Evolutionary conservation across 2,329 filamentous ascomycete genomes (phyloP).

Genomic region (Hymenoscyphus fructigenus): DNA sequence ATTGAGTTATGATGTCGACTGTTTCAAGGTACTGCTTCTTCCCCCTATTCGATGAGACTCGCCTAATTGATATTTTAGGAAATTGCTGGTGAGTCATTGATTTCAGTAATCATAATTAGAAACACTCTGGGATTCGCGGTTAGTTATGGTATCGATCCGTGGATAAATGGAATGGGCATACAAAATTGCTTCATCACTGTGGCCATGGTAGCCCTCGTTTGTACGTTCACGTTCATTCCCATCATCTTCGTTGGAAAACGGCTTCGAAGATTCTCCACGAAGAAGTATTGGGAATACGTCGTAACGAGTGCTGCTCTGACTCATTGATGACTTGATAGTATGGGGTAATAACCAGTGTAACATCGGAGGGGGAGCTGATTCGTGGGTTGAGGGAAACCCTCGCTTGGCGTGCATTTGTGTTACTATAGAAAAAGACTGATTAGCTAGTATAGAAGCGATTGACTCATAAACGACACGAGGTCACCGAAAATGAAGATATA

Average conservation of each 20-base stretch:
- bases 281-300: constrained; percentile 36
- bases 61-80: background rate
- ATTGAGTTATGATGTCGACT: constrained; percentile 49
- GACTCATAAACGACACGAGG: background rate
- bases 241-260: constrained; percentile 51
- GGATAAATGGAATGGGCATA: constrained; percentile 43
- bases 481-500: no score
- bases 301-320: background rate
- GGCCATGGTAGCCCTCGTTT: constrained; percentile 40
- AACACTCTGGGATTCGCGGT: constrained; percentile 42
- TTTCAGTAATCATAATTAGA: constrained; percentile 48
- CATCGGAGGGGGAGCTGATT: background rate
- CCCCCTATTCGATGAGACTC: background rate
- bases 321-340: background rate
- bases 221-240: constrained; percentile 44
- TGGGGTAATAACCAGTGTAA: background rate
- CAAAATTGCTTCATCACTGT: constrained; percentile 46
- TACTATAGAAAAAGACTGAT: background rate
- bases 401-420: background rate
- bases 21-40: constrained; percentile 43
- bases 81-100: constrained; percentile 46
- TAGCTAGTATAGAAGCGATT: background rate
- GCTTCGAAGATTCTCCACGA: constrained; percentile 41
- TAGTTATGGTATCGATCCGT: constrained; percentile 39
- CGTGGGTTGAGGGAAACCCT: no score